Evolutionary conservation across 805 yeast species (phyloP), one percentile per base, ranked within the genome.

Genomic region (Candida caryicola): DNA sequence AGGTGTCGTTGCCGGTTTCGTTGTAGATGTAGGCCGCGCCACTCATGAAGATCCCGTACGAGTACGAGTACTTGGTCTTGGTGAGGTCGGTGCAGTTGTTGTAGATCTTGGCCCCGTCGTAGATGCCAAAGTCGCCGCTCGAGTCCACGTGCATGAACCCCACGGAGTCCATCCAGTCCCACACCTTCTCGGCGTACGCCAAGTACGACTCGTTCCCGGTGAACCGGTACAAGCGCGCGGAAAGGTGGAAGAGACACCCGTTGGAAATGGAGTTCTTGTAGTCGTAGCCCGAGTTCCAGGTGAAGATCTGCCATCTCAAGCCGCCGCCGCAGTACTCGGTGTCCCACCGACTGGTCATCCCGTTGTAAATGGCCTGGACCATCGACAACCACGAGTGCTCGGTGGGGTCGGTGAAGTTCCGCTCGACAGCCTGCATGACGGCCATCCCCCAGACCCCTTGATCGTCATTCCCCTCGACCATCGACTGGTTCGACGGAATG

Each of bases 321-420:
- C 99, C 98, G 42, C 99, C 98, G 31, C 72, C 76, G 66, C 99
- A 91, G 39, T 69, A 54, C 3, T 51, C 57, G 5, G 58, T 49
- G 60, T 90, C 96, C 99, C 98, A 91, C 60, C 97, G 77, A 21
- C 71, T 64, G 28, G 85, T 81, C 95, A 91, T 90, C 25, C 95
- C 83, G 59, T 90, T 87, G 67, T 83, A 91, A 12, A 87, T 85
- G 2, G 95, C 95, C 64, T 88, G 95, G 0, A 95, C 85, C 55
- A 90, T 67, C 37, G 79, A 74, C 23, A 88, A 71, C 97, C 97
- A 91, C 41, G 77, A 77, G 13, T 88, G 88, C 38, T 74, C 60
- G 36, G 68, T 65, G 2, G 95, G 89, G 17, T 59, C 55, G 14
- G 67, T 54, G 39, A 66, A 69, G 49, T 68, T 68, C 36, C 71